Evolutionary conservation across 148 eudicot genomes (phyloP).

Genomic region (Amaranthus cruentus): DNA sequence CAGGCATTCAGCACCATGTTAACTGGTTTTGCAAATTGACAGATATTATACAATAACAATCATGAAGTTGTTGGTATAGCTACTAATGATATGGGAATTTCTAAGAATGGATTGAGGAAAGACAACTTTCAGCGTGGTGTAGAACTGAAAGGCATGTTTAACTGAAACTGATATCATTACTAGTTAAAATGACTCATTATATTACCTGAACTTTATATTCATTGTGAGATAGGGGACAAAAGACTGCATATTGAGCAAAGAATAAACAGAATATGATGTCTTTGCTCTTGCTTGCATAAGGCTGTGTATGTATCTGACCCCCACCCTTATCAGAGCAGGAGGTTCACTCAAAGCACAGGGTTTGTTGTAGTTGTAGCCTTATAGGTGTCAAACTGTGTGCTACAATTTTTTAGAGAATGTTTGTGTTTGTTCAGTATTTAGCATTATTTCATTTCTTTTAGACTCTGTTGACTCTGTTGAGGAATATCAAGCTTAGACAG

Average conservation of each 20-base stretch:
- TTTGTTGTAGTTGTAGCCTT: not conserved
- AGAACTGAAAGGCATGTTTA: slow-evolving; percentile 64
- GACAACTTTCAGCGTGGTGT: slow-evolving; percentile 91
- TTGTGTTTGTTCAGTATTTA: not conserved
- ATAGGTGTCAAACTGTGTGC: not conserved
- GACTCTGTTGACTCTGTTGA: not conserved
- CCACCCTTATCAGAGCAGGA: not conserved
- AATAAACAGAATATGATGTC: not conserved
- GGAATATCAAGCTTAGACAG: not conserved
- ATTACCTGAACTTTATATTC: not conserved
- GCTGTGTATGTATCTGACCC: not conserved
- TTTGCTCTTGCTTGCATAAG: not conserved
- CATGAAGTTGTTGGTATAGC: slow-evolving; percentile 83
- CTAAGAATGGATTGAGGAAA: slow-evolving; percentile 76
- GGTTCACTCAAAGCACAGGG: not conserved
- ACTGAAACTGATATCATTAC: not conserved
- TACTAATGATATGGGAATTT: slow-evolving; percentile 91
- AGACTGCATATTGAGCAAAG: not conserved
- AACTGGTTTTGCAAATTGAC: slow-evolving; percentile 23
- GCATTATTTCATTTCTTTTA: not conserved
- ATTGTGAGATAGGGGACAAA: not conserved
- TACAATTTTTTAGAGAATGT: not conserved
- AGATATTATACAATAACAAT: slow-evolving; percentile 61
- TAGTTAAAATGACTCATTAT: not conserved
- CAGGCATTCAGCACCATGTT: slow-evolving; percentile 17